Evolutionary conservation across 164 flowering plant species (phyloP).

Genomic region (Sextonia rubra): DNA sequence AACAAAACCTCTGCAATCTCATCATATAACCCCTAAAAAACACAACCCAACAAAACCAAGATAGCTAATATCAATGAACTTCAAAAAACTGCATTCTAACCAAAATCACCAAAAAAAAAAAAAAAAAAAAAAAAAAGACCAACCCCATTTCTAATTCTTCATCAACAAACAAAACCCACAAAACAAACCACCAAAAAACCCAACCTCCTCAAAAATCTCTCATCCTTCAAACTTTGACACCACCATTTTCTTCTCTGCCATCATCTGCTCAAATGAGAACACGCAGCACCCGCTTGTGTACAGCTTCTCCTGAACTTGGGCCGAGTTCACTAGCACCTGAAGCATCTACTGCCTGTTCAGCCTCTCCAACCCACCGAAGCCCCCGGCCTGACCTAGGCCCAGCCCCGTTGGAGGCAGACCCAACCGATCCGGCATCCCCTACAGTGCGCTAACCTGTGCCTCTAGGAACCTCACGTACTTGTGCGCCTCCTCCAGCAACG

Average conservation of each 20-base stretch:
- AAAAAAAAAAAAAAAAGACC: not conserved
- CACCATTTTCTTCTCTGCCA: conserved; percentile 15
- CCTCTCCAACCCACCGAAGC: conserved; percentile 20
- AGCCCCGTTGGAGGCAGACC: not conserved
- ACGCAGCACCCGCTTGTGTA: conserved; percentile 44
- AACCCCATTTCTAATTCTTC: not conserved
- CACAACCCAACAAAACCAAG: no score
- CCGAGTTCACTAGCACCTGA: conserved; percentile 55
- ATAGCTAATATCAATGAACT: not conserved
- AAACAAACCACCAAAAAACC: not conserved
- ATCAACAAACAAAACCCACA: not conserved
- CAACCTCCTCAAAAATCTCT: not conserved
- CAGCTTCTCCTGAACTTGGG: conserved; percentile 44
- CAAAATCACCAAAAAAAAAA: not conserved
- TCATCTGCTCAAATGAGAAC: conserved; percentile 51
- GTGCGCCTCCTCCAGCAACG: conserved; percentile 61
- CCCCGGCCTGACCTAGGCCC: not conserved
- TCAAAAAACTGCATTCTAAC: not conserved
- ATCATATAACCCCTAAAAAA: not conserved
- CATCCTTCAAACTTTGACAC: not conserved
- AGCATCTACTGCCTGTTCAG: conserved; percentile 56
- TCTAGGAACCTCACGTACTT: conserved; percentile 66
- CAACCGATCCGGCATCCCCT: conserved; percentile 51
- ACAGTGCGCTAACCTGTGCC: conserved; percentile 59
- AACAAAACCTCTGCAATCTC: not conserved